A percentile compares a stretch with the other conserved stretches of the same genome.
Conservation (phyloP, 208 protist genomes). For the Angomonas ambiguus region DNA sequence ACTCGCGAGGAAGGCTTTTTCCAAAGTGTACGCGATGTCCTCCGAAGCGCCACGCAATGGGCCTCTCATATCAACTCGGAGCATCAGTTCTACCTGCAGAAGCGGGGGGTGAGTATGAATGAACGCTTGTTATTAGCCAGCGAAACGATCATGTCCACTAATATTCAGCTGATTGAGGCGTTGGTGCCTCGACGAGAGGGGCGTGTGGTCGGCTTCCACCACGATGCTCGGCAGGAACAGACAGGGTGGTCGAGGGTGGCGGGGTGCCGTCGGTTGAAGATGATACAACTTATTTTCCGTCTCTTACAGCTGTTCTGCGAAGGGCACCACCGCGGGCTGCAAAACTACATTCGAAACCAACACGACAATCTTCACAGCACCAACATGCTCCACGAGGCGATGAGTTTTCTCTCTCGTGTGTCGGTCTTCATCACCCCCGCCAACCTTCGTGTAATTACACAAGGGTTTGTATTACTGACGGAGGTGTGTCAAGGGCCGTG, state of each 20-base stretch:
- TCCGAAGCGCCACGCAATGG: constrained; percentile 44
- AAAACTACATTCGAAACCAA: constrained; percentile 89
- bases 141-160: constrained; percentile 13
- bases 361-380: constrained; percentile 72
- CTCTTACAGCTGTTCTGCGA: constrained; percentile 93
- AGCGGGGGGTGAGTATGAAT: constrained; percentile 27
- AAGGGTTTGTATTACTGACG: constrained; percentile 81
- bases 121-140: constrained; percentile 13
- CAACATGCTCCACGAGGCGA: constrained; percentile 81
- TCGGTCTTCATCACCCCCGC: constrained; percentile 40
- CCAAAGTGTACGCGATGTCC: constrained; percentile 52
- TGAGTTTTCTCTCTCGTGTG: constrained; percentile 56
- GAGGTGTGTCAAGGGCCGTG: constrained; percentile 93
- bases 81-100: constrained; percentile 63
- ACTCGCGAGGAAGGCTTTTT: constrained; percentile 73
- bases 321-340: constrained; percentile 81
- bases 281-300: constrained; percentile 64
- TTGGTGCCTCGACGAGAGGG: constrained; percentile 16
- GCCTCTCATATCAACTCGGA: constrained; percentile 44
- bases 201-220: not conserved
- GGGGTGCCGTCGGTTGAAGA: constrained; percentile 34
- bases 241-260: constrained; percentile 53
- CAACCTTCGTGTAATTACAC: constrained; percentile 41
- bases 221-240: constrained; percentile 14
- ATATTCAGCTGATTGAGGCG: constrained; percentile 47